phyloP scores from a whole-genome alignment of 805 yeast genomes.

The Brettanomyces custersianus region DNA sequence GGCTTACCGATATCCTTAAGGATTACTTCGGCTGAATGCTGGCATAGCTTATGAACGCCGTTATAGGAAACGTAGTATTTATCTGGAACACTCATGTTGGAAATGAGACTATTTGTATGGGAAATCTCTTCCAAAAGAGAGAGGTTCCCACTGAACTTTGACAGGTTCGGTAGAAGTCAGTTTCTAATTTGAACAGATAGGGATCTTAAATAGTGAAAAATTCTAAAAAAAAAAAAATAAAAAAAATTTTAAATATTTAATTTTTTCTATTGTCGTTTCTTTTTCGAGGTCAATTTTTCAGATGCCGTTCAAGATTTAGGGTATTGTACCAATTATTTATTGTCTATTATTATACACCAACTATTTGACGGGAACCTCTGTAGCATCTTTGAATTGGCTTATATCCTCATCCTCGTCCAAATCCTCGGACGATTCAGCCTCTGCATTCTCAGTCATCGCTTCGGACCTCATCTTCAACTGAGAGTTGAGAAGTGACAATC shows the following conservation, averaged over 20 bases:
- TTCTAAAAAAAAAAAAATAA: not conserved
- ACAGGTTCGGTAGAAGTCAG: not conserved
- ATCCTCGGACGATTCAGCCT: constrained; percentile 28
- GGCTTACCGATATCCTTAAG: constrained; percentile 24
- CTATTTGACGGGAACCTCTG: constrained; percentile 13
- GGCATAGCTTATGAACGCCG: constrained; percentile 76
- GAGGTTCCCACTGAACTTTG: not conserved
- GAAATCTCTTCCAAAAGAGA: not conserved
- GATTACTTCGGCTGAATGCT: constrained; percentile 30
- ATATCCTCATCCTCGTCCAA: constrained; percentile 21
- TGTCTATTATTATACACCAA: no score
- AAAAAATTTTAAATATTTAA: not conserved
- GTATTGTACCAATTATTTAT: no score
- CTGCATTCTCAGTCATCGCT: no score
- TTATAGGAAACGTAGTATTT: constrained; percentile 67
- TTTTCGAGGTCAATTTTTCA: no score
- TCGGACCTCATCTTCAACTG: constrained; percentile 66
- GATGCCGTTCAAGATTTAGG: no score
- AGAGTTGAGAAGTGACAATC: constrained; percentile 64
- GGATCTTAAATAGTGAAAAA: not conserved
- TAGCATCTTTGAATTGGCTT: constrained; percentile 5
- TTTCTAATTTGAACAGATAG: not conserved
- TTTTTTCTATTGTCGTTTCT: constrained; percentile 1
- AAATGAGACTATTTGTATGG: not conserved
- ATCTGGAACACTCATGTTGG: constrained; percentile 25